Conservation (phyloP, 1,284 basidiomycete species). For the Austroboletus novae-zelandiae region DNA sequence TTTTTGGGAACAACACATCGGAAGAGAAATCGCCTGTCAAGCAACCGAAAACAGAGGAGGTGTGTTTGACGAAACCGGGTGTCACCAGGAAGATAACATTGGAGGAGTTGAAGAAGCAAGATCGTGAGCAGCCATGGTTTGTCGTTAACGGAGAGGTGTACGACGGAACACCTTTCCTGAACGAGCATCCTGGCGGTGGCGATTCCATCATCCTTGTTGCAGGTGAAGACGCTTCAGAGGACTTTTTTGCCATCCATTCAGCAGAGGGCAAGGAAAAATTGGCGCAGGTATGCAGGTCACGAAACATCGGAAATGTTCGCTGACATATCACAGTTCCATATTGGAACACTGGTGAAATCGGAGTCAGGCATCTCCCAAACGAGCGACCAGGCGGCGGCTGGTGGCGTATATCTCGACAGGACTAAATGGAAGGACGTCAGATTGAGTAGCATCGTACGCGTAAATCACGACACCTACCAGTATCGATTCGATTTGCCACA, state of each 20-base stretch:
- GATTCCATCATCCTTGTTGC: conserved; percentile 59
- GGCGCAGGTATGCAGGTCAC: conserved; percentile 35
- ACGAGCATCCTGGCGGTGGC: conserved; percentile 63
- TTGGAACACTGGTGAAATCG: conserved; percentile 38
- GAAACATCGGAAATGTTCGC: conserved; percentile 4
- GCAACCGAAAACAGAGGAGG: conserved; percentile 16
- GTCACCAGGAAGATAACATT: conserved; percentile 44
- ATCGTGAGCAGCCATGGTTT: conserved; percentile 55
- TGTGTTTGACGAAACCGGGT: conserved; percentile 39
- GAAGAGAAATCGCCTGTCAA: not conserved
- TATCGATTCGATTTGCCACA: conserved; percentile 54
- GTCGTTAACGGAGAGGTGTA: conserved; percentile 57
- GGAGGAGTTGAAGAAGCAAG: conserved; percentile 47
- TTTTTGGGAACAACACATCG: conserved; percentile 29
- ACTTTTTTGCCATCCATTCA: conserved; percentile 60
- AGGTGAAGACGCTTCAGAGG: conserved; percentile 64
- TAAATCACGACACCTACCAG: conserved; percentile 50
- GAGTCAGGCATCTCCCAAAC: not conserved
- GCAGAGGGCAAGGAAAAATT: conserved; percentile 48
- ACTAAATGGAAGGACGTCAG: conserved; percentile 53
- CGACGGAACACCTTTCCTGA: conserved; percentile 54
- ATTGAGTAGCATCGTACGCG: conserved; percentile 39
- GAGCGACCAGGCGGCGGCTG: conserved; percentile 12
- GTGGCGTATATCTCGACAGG: conserved; percentile 44
- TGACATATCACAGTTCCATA: conserved; percentile 36